These are phyloP conservation scores for Paramecium caudatum DNA, from an alignment of 73 alveolate species.

Conservation along the genomic window DNA sequence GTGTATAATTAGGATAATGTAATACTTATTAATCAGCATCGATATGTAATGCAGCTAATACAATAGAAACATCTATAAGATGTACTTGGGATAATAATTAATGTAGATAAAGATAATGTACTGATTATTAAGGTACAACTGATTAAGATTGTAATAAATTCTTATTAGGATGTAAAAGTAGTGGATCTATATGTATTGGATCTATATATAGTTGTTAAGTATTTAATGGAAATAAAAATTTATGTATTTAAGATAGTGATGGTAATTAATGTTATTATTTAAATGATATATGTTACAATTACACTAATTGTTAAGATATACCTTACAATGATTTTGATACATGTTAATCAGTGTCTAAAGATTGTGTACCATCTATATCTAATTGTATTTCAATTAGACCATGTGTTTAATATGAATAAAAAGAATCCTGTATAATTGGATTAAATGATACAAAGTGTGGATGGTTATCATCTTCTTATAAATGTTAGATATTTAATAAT, in stretches of 20 bases:
- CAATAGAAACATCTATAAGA: background rate
- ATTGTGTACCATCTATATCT: background rate
- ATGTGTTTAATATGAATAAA: constrained; percentile 6
- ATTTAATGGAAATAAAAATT: background rate
- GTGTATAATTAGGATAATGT: background rate
- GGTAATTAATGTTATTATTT: constrained; percentile 22
- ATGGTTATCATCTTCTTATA: background rate
- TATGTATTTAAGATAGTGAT: background rate
- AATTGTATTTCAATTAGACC: background rate
- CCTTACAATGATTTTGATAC: too few species aligned
- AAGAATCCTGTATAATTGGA: background rate
- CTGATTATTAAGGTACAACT: background rate
- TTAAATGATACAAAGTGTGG: constrained; percentile 7
- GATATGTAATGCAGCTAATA: background rate
- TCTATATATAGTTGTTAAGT: background rate
- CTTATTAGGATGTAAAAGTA: background rate
- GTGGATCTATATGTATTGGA: constrained; percentile 10
- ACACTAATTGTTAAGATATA: constrained; percentile 21
- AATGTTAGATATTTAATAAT: background rate
- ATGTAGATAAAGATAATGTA: background rate
- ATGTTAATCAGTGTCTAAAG: background rate
- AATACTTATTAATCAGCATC: background rate
- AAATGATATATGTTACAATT: constrained; percentile 14
- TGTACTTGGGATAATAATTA: background rate
- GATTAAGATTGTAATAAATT: background rate